Evolutionary conservation across 805 yeast genomes (phyloP).

Genomic region (Metschnikowia lunata): DNA sequence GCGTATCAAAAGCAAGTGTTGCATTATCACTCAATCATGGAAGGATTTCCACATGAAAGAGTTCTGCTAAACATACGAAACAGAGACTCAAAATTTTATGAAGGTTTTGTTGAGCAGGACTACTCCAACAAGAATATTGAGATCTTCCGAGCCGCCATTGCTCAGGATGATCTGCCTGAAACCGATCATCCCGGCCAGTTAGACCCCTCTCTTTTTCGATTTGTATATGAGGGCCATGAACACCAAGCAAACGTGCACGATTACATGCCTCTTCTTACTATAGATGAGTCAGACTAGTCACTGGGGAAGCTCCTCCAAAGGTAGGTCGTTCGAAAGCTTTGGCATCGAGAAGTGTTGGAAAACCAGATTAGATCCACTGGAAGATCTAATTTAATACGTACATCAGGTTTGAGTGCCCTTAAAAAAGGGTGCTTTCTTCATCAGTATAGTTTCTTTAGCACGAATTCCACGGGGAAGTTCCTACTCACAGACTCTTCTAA

Average conservation of each 20-base stretch:
- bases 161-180: too few relatives aligned
- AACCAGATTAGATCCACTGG: too few relatives aligned
- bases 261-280: constrained; percentile 38
- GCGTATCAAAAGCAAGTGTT: constrained; percentile 28
- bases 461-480: too few relatives aligned
- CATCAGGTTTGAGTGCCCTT: too few relatives aligned
- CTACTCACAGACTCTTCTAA: too few relatives aligned
- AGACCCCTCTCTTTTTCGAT: constrained; percentile 11
- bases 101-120: constrained; percentile 27
- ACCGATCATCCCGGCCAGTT: constrained; percentile 5
- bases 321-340: constrained; percentile 19
- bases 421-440: too few relatives aligned
- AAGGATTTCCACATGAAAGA: constrained; percentile 5
- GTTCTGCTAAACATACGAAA: constrained; percentile 15
- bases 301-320: constrained; percentile 35
- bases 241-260: constrained; percentile 29
- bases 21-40: constrained; percentile 20
- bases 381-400: too few relatives aligned
- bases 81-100: constrained; percentile 24
- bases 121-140: constrained; percentile 28
- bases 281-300: constrained; percentile 35
- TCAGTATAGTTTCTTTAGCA: too few relatives aligned
- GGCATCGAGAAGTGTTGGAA: constrained; percentile 12
- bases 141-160: constrained; percentile 17
- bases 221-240: constrained; percentile 8